Conservation (phyloP, 257 asterid species). For the Capsicum chinense region DNA sequence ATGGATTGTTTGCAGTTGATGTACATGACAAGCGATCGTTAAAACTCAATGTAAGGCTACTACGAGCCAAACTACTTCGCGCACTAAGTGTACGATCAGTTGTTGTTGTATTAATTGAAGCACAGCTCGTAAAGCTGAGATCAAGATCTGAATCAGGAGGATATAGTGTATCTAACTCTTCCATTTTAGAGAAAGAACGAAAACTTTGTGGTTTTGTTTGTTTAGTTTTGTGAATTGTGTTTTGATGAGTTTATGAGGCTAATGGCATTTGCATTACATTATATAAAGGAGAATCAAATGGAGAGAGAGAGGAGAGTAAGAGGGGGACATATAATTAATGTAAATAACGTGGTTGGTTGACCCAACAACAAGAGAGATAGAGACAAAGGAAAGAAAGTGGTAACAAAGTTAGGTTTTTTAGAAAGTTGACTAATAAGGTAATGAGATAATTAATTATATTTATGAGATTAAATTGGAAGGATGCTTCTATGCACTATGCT, state of each 20-base stretch:
- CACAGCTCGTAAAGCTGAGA: conserved; percentile 69
- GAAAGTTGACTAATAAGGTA: conserved; percentile 39
- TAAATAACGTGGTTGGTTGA: conserved; percentile 62
- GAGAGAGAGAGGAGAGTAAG: neutral
- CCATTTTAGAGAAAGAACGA: conserved; percentile 43
- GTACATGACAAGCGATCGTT: conserved; percentile 69
- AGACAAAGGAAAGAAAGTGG: conserved; percentile 19
- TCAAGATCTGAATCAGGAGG: conserved; percentile 78
- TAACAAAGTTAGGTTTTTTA: conserved; percentile 34
- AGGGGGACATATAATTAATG: conserved; percentile 49
- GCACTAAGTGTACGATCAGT: conserved; percentile 70
- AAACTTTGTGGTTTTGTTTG: neutral
- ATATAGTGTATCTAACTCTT: conserved; percentile 43
- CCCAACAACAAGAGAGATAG: conserved; percentile 32
- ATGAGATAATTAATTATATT: too few relatives aligned
- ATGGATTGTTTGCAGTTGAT: conserved; percentile 42
- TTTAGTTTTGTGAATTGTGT: neutral
- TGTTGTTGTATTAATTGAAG: conserved; percentile 50
- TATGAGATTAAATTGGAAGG: conserved; percentile 3
- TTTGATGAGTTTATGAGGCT: neutral
- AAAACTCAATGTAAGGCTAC: conserved; percentile 86
- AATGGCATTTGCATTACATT: neutral
- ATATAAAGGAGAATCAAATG: conserved; percentile 34
- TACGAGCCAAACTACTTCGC: conserved; percentile 76
- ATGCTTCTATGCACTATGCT: conserved; percentile 14